Evolutionary conservation across 2,329 filamentous ascomycete species (phyloP).

Genomic region (Exophiala sp.): DNA sequence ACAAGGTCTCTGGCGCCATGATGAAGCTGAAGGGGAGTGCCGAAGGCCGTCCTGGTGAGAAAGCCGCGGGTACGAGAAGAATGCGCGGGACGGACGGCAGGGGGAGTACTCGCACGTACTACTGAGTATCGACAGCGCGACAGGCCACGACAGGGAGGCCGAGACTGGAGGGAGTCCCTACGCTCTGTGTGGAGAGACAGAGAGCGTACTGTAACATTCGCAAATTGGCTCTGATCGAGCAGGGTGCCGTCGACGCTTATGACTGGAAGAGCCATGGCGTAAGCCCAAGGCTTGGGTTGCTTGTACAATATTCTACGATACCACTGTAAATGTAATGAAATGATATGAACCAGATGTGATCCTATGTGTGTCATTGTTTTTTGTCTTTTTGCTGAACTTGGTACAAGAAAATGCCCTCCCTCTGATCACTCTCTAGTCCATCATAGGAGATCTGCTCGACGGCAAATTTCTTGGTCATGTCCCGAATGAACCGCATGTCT

Average conservation of each 20-base stretch:
- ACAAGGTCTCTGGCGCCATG: slow-evolving; percentile 74
- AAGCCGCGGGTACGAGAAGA: slow-evolving; percentile 70
- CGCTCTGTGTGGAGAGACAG: slow-evolving; percentile 18
- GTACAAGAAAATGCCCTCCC: slow-evolving; percentile 60
- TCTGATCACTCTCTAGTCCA: slow-evolving; percentile 48
- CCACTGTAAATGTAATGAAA: slow-evolving; percentile 1
- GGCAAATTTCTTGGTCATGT: slow-evolving; percentile 63
- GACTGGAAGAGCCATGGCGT: too few relatives aligned
- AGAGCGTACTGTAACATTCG: slow-evolving; percentile 13
- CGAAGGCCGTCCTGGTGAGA: slow-evolving; percentile 65
- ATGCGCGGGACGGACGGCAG: slow-evolving; percentile 73
- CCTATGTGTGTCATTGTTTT: slow-evolving; percentile 1
- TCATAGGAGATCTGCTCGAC: slow-evolving; percentile 63
- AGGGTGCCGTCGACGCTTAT: not conserved
- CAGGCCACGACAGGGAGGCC: not conserved
- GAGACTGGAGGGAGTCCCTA: slow-evolving; percentile 14
- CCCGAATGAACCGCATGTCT: slow-evolving; percentile 71
- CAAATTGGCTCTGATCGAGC: slow-evolving; percentile 5
- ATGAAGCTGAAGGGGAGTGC: slow-evolving; percentile 69
- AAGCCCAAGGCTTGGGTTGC: too few relatives aligned
- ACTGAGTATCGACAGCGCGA: slow-evolving; percentile 4
- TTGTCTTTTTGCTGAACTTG: slow-evolving; percentile 13
- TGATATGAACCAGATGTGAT: not conserved
- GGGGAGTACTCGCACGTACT: slow-evolving; percentile 32
- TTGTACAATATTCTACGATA: slow-evolving; percentile 6